phyloP scores from a whole-genome alignment of 2,329 filamentous ascomycete genomes.

The Cadophora sp. region DNA sequence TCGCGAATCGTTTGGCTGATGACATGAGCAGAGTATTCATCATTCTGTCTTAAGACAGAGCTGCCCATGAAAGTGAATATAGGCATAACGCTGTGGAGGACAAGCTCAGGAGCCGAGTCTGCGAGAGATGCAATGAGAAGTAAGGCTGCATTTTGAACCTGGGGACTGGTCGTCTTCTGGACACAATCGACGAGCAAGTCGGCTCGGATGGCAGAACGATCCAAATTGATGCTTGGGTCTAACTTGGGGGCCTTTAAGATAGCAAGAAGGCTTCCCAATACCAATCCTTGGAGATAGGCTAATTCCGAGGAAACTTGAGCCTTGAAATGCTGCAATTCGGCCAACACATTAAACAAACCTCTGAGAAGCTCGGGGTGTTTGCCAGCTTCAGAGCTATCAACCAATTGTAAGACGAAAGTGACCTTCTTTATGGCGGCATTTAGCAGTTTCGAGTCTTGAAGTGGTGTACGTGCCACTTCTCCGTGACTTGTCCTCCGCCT shows the following conservation, averaged over 20 bases:
- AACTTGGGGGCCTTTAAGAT: conserved; percentile 81
- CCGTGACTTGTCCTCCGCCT: conserved; percentile 79
- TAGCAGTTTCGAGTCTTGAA: conserved; percentile 69
- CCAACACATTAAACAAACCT: conserved; percentile 82
- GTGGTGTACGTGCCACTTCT: conserved; percentile 66
- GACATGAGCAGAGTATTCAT: conserved; percentile 96
- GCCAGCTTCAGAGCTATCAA: conserved; percentile 80
- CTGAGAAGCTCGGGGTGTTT: conserved; percentile 79
- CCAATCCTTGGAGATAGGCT: conserved; percentile 86
- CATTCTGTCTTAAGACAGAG: conserved; percentile 88
- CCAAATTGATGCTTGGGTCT: conserved; percentile 68
- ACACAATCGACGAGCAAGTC: conserved; percentile 95
- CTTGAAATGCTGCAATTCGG: conserved; percentile 85
- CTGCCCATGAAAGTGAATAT: conserved; percentile 98
- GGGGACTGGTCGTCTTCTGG: conserved; percentile 86
- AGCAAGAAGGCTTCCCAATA: conserved; percentile 80
- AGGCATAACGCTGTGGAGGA: conserved; percentile 97
- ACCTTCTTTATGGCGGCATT: conserved; percentile 74
- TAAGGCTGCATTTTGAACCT: conserved; percentile 91
- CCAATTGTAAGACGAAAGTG: conserved; percentile 86
- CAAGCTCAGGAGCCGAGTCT: conserved; percentile 85
- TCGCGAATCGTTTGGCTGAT: conserved; percentile 94
- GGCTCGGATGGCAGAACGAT: conserved; percentile 80
- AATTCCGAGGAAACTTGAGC: conserved; percentile 83
- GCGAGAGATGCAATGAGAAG: conserved; percentile 88